Percentiles rank a stretch among this genome's conserved stretches.
Evolutionary conservation across 1,139 yeast species (phyloP).

Genomic region (Geotrichum restrictum): DNA sequence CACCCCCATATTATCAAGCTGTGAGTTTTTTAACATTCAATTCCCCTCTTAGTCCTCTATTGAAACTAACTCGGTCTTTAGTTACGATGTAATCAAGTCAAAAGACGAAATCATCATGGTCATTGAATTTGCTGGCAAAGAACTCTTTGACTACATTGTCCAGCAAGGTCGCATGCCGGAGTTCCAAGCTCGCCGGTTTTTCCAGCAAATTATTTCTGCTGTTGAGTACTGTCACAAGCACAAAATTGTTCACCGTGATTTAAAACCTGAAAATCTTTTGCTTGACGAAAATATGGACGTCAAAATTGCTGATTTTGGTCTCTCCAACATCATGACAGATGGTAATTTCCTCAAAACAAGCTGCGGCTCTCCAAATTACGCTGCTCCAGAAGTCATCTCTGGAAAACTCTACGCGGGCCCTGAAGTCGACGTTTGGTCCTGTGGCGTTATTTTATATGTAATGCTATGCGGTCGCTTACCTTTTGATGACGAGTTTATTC

Average conservation of each 20-base stretch:
- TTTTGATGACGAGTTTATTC: conserved; percentile 95
- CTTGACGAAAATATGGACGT: conserved; percentile 89
- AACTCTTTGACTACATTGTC: conserved; percentile 90
- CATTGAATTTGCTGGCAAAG: conserved; percentile 94
- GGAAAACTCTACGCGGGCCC: conserved; percentile 98
- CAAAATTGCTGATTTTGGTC: conserved; percentile 94
- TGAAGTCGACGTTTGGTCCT: conserved; percentile 98
- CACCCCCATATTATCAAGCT: conserved; percentile 96
- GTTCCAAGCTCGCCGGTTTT: conserved; percentile 87
- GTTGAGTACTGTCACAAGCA: conserved; percentile 97
- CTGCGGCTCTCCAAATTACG: conserved; percentile 97
- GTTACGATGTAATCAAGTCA: conserved; percentile 89
- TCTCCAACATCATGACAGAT: conserved; percentile 95
- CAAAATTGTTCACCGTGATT: conserved; percentile 93
- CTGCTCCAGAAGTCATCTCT: conserved; percentile 96
- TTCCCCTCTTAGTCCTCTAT: background rate
- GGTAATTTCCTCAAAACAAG: conserved; percentile 93
- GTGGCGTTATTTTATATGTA: conserved; percentile 93
- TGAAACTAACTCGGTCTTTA: background rate
- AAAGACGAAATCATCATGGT: conserved; percentile 98
- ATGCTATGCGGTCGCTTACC: conserved; percentile 97
- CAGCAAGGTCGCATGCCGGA: conserved; percentile 95
- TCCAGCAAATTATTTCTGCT: conserved; percentile 96
- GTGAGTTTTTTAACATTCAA: conserved; percentile 8
- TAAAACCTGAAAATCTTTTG: conserved; percentile 89